Evolutionary conservation across 257 asterid species (phyloP), one percentile per base, ranked within the genome.

Genomic region (Hygrophila difformis): DNA sequence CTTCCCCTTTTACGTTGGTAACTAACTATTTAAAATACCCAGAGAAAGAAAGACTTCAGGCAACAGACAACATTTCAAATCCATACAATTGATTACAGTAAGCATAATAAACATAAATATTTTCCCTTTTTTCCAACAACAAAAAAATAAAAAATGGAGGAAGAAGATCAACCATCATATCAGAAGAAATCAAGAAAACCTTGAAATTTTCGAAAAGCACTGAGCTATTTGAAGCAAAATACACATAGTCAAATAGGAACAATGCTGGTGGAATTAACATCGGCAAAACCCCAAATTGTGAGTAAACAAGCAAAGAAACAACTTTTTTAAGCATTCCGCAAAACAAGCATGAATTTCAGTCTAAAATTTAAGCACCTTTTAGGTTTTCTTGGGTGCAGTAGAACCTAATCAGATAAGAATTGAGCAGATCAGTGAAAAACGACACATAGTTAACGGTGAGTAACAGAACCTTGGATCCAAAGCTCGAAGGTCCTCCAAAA

Each of bases 391-490:
- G 13, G 40, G 43, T 22, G 16, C 41, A 33, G 37, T 5, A 42
- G 39, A 49, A 60, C 45, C 49, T 44, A 6, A 33, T 24, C 12
- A 54, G 46, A 39, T 33, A 21, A 52, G 18, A 52, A 55, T 33
- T 40, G 13, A 56, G 21, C 52, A 28, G 69, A 72, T 61, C 69
- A 35, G 59, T 20, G 1, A 26, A 48, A 48, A 45, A 23, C 12
- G 2, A 50, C 1, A 18, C 13, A 29, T 2, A 9, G 31, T 26
- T 8, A 8, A 8, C 1, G 31, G 31, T n/a, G n/a, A 26, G 10
- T 9, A 33, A 5, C 37, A 59, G 65, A 73, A 70, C 65, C 46
- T 41, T 60, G 64, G 77, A 70, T 74, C 78, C 69, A 49, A 60
- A 58, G 43, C 65, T 49, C 23, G 45, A 15, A 29, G 39, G 45